These are phyloP conservation scores for Cystobasidium tubakii DNA, from an alignment of 768 basidiomycete species.

Conservation along the genomic window DNA sequence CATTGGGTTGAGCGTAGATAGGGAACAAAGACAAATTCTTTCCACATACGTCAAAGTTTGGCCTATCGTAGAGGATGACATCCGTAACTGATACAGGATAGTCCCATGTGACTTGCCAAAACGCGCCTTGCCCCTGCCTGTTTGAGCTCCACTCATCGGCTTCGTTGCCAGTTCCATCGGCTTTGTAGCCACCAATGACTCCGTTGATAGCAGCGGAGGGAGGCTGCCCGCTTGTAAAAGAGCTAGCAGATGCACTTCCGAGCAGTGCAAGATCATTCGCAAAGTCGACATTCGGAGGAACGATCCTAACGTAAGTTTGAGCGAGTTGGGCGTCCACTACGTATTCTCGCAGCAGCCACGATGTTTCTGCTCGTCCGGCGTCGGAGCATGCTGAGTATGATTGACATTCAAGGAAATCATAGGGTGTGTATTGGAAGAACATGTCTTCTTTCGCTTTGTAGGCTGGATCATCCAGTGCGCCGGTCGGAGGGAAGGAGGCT, in stretches of 20 bases:
- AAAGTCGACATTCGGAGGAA: not conserved
- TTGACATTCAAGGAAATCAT: not conserved
- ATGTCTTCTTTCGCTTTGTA: not conserved
- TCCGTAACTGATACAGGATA: constrained; percentile 24
- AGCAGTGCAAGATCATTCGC: not conserved
- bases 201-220: not conserved
- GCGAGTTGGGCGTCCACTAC: not conserved
- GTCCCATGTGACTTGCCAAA: not conserved
- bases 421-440: not conserved
- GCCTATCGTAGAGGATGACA: not conserved
- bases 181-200: not conserved
- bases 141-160: constrained; percentile 22
- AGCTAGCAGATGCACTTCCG: not conserved
- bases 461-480: not conserved
- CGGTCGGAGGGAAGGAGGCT: not conserved
- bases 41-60: not conserved
- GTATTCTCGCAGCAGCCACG: not conserved
- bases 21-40: not conserved
- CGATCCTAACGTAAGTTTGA: not conserved
- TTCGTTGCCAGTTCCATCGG: constrained; percentile 14
- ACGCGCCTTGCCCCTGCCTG: not conserved
- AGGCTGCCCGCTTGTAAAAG: not conserved
- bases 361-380: not conserved
- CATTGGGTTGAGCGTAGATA: not conserved
- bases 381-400: not conserved